These are phyloP conservation scores for Periconia digitata DNA, from an alignment of 2,329 filamentous ascomycete species.

Conservation along the genomic window DNA sequence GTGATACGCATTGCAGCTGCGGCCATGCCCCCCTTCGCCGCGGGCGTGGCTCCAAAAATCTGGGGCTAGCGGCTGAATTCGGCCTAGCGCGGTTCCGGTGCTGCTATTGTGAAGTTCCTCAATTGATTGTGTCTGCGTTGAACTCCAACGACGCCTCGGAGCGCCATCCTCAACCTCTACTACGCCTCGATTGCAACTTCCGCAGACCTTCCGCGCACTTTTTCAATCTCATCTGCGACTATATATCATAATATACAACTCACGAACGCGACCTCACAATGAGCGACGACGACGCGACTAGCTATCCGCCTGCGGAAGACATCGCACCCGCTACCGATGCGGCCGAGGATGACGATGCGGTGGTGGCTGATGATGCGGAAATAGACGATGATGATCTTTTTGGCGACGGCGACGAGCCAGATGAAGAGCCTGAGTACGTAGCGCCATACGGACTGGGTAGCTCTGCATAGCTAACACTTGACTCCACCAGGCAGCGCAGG, in stretches of 20 bases:
- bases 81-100: background rate
- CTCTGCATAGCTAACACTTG: conserved; percentile 12
- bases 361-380: conserved; percentile 33
- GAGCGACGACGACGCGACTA: conserved; percentile 29
- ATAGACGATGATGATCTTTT: conserved; percentile 49
- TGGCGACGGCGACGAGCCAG: conserved; percentile 47
- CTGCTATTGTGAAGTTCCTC: background rate
- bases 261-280: conserved; percentile 24
- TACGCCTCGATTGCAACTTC: background rate
- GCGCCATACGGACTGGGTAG: conserved; percentile 21
- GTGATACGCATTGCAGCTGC: background rate
- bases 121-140: background rate
- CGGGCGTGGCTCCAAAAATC: background rate
- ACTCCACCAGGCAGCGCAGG: conserved; percentile 45
- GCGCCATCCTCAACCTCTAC: background rate
- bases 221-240: background rate
- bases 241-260: background rate
- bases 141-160: background rate
- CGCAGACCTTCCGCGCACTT: background rate
- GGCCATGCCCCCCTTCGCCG: background rate
- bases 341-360: conserved; percentile 31
- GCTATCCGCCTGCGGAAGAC: conserved; percentile 35
- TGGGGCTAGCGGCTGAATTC: background rate
- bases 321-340: conserved; percentile 35
- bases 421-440: conserved; percentile 32